Conservation (phyloP, 2,329 filamentous ascomycete genomes). For the Raffaelea albimanens region DNA sequence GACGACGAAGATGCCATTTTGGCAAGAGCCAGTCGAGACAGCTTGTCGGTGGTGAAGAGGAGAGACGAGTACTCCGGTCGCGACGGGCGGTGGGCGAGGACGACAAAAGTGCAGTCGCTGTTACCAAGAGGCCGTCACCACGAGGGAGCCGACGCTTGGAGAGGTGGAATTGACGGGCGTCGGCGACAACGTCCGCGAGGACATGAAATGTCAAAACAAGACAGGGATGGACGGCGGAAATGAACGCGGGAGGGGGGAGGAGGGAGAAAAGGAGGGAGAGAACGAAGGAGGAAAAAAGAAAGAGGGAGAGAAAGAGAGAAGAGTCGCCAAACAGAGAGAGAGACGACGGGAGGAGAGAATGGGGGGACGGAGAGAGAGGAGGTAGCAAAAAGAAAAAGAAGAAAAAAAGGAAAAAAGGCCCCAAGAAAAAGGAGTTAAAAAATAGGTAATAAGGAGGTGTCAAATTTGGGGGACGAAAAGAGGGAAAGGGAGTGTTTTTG, state of each 20-base stretch:
- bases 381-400: not conserved
- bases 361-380: not conserved
- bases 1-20: slow-evolving; percentile 80
- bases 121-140: not conserved
- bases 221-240: slow-evolving; percentile 1
- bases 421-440: not conserved
- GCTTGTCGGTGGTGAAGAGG: not conserved
- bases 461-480: not conserved
- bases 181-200: not conserved
- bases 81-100: not conserved
- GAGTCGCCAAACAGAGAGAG: not conserved
- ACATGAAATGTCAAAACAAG: not conserved
- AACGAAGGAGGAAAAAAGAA: not conserved
- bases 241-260: too few species aligned
- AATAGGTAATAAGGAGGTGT: not conserved
- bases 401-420: slow-evolving; percentile 1
- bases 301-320: not conserved
- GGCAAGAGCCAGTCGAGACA: slow-evolving; percentile 6
- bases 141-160: not conserved
- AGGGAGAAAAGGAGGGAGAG: not conserved
- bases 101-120: not conserved
- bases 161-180: not conserved
- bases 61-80: not conserved
- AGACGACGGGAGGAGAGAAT: not conserved
- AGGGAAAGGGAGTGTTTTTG: not conserved